Conservation (phyloP, 805 yeast genomes). For the Wickerhamiella sorbophila region DNA sequence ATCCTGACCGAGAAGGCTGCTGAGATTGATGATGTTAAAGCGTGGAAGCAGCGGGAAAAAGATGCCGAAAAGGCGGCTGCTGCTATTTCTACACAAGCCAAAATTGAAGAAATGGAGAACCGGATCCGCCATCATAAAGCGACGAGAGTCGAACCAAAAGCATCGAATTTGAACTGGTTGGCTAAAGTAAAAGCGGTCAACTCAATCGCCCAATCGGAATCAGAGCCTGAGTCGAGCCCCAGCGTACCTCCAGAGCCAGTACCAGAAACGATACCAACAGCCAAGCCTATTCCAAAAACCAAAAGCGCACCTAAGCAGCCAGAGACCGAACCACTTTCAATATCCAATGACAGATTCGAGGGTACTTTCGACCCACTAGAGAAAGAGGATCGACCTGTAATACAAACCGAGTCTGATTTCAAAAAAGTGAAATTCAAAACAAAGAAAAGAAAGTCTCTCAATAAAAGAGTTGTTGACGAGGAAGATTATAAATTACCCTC, state of each 20-base stretch:
- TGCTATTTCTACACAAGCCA: no score
- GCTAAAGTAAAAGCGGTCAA: not conserved
- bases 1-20: slow-evolving; percentile 24
- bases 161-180: not conserved
- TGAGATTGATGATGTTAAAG: slow-evolving; percentile 16
- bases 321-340: no score
- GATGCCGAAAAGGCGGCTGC: slow-evolving; percentile 13
- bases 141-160: not conserved
- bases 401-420: slow-evolving; percentile 1
- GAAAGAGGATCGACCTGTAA: slow-evolving; percentile 20
- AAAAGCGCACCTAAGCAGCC: no score
- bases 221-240: no score
- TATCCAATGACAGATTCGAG: not conserved
- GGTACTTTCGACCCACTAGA: not conserved
- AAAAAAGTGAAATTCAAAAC: slow-evolving; percentile 7
- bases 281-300: no score
- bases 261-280: no score
- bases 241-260: no score
- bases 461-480: not conserved
- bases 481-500: slow-evolving; percentile 18
- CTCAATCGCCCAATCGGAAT: no score
- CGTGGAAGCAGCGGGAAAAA: slow-evolving; percentile 8
- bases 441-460: slow-evolving; percentile 3
- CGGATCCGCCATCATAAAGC: slow-evolving; percentile 13
- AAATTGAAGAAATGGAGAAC: no score